These are phyloP conservation scores for Erysimum pusillum DNA, from an alignment of 441 rosid species.

Conservation along the genomic window DNA sequence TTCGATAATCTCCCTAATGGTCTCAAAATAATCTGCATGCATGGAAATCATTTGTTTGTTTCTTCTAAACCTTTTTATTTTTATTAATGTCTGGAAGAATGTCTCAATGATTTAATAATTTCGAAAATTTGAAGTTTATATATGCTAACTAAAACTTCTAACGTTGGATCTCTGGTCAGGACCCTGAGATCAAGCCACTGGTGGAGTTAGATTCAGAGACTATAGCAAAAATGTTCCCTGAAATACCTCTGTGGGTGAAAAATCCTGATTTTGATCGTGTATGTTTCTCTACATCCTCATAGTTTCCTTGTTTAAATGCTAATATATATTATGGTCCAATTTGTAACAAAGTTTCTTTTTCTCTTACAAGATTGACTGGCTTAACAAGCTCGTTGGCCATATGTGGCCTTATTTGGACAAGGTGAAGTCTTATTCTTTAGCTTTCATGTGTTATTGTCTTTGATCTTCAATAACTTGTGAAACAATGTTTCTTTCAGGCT, in stretches of 20 bases:
- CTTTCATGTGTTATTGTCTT: constrained; percentile 3
- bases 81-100: no score
- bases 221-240: constrained; percentile 59
- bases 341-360: constrained; percentile 15
- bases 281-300: constrained; percentile 38
- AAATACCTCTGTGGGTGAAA: constrained; percentile 77
- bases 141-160: no score
- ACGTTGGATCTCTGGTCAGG: constrained; percentile 49
- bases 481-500: constrained; percentile 52
- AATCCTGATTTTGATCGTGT: constrained; percentile 82
- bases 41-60: not conserved
- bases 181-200: constrained; percentile 63
- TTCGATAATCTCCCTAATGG: not conserved
- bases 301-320: not conserved
- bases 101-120: no score
- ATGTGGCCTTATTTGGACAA: constrained; percentile 81
- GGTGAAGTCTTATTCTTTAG: constrained; percentile 46
- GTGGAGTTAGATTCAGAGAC: constrained; percentile 63
- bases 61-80: not conserved
- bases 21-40: constrained; percentile 23
- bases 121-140: no score
- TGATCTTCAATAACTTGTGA: constrained; percentile 10
- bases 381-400: constrained; percentile 62
- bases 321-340: constrained; percentile 1
- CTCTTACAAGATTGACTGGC: constrained; percentile 68